Evolutionary conservation across 164 flowering plant genomes (phyloP).

Genomic region (Paratinospora sagittata): DNA sequence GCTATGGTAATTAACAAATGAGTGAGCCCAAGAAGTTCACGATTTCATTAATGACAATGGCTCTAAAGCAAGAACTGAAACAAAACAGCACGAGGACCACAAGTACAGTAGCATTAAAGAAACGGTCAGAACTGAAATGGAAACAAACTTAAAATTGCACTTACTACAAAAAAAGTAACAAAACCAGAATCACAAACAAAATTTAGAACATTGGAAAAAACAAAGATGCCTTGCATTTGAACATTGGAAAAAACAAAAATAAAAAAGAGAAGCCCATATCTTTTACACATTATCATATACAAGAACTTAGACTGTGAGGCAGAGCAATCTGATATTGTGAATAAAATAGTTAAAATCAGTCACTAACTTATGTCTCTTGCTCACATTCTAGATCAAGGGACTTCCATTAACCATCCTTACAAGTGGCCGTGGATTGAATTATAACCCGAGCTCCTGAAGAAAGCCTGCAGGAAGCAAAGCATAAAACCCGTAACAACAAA

Average conservation of each 20-base stretch:
- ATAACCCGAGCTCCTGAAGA: conserved; percentile 99
- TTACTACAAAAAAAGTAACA: no score
- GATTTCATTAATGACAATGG: no score
- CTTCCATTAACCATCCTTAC: conserved; percentile 19
- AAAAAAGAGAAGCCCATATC: neutral
- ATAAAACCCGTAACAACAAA: conserved; percentile 17
- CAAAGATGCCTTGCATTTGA: neutral
- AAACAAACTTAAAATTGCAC: neutral
- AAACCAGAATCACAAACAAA: no score
- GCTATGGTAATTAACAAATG: no score
- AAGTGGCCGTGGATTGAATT: conserved; percentile 62
- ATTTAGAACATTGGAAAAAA: neutral
- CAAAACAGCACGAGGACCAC: no score
- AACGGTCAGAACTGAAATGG: neutral
- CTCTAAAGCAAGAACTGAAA: no score
- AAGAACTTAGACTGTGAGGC: neutral
- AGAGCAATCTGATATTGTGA: neutral
- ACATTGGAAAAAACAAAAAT: neutral
- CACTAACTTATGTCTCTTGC: neutral
- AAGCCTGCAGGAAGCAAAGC: conserved; percentile 57
- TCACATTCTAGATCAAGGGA: conserved; percentile 2
- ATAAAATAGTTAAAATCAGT: neutral
- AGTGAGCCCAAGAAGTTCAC: no score
- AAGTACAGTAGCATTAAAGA: neutral
- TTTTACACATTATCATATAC: neutral